phyloP scores from a whole-genome alignment of 257 asterid species.

The Salvia splendens region DNA sequence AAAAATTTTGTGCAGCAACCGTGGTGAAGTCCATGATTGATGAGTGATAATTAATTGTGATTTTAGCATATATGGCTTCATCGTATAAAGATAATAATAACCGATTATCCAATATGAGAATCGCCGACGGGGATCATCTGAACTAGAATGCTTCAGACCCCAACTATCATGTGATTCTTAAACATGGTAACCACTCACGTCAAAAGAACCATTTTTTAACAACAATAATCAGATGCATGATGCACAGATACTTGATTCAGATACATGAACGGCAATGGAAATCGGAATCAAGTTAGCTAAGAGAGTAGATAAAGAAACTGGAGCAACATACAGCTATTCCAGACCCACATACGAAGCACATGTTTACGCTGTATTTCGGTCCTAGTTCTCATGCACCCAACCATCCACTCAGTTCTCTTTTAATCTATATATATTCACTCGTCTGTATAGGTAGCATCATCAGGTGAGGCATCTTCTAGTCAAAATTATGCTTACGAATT shows the following conservation, averaged over 20 bases:
- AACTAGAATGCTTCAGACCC: neutral
- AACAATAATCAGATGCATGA: neutral
- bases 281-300: neutral
- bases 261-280: neutral
- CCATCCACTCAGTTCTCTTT: neutral
- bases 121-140: neutral
- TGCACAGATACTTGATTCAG: neutral
- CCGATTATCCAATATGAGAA: neutral
- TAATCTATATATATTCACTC: neutral
- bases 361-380: neutral
- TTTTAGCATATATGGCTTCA: neutral
- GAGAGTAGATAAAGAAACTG: neutral
- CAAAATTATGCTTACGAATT: slow-evolving; percentile 2
- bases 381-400: neutral
- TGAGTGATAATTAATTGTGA: too few species aligned
- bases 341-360: neutral
- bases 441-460: neutral
- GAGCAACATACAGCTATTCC: neutral
- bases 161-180: neutral
- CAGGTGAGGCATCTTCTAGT: slow-evolving; percentile 1
- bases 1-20: neutral
- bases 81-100: too few species aligned
- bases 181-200: too few species aligned
- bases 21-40: neutral
- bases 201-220: slow-evolving; percentile 1